Percentiles rank a stretch among this genome's conserved stretches.
Conservation (phyloP, 352 stramenopile species). For the Phytopythium boreale region DNA sequence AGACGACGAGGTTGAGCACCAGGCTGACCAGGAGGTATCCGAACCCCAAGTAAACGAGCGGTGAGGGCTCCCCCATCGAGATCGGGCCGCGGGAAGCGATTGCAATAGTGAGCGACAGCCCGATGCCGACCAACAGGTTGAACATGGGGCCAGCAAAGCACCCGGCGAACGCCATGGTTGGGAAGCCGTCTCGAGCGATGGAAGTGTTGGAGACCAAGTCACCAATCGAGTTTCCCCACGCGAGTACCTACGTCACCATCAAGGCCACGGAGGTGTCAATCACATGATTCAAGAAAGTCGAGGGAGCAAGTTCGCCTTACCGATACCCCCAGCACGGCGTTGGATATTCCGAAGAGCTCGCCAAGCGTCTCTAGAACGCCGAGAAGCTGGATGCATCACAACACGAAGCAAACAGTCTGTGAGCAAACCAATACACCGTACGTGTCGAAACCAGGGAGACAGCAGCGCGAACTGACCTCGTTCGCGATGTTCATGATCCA, state of each 20-base stretch:
- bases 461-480: slow-evolving; percentile 27
- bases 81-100: slow-evolving; percentile 53
- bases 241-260: slow-evolving; percentile 41
- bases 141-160: slow-evolving; percentile 85
- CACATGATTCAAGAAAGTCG: not conserved
- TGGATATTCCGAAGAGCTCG: slow-evolving; percentile 70
- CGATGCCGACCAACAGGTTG: slow-evolving; percentile 72
- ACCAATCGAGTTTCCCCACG: slow-evolving; percentile 79
- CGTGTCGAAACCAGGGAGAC: not conserved
- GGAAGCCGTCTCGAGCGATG: slow-evolving; percentile 75
- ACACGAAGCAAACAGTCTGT: not conserved
- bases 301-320: slow-evolving; percentile 20
- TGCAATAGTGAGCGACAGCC: slow-evolving; percentile 60
- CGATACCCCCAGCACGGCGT: slow-evolving; percentile 72
- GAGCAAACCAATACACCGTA: not conserved
- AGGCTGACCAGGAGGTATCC: slow-evolving; percentile 63
- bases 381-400: slow-evolving; percentile 30
- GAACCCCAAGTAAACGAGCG: slow-evolving; percentile 68
- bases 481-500: slow-evolving; percentile 88
- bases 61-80: slow-evolving; percentile 46
- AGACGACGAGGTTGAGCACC: slow-evolving; percentile 57
- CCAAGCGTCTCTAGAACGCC: slow-evolving; percentile 71
- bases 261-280: slow-evolving; percentile 8
- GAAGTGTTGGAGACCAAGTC: slow-evolving; percentile 79
- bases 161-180: slow-evolving; percentile 79